A percentile compares a stretch with the other conserved stretches of the same genome.
These are phyloP conservation scores for Cucurbita pepo DNA, from an alignment of 306 rosid species.

Conservation along the genomic window DNA sequence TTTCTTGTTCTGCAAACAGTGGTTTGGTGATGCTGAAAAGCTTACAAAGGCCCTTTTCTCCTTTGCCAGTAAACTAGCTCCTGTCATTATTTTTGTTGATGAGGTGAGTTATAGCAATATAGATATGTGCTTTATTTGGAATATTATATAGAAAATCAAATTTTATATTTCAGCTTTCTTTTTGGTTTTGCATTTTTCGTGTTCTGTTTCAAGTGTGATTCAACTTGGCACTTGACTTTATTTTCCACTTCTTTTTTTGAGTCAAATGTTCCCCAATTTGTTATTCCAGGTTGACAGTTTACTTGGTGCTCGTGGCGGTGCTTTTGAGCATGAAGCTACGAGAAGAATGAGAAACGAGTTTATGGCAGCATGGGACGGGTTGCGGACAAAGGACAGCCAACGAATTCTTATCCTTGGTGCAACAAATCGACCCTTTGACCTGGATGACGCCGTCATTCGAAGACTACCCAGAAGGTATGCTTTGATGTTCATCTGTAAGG, in stretches of 20 bases:
- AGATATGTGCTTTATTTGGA: neutral
- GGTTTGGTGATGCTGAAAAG: conserved; percentile 99
- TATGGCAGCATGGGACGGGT: conserved; percentile 99
- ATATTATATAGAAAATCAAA: neutral
- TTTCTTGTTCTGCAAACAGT: conserved; percentile 33
- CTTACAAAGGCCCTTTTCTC: conserved; percentile 94
- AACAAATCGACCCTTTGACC: conserved; percentile 94
- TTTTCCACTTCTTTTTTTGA: neutral
- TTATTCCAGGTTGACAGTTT: conserved; percentile 74
- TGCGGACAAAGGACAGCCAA: conserved; percentile 87
- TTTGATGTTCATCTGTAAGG: neutral
- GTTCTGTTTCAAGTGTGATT: neutral
- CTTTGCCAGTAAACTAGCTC: conserved; percentile 92
- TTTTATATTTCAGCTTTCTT: neutral
- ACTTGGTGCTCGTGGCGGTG: conserved; percentile 98
- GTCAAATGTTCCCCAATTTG: neutral
- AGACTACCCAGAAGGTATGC: conserved; percentile 89
- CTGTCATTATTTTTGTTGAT: conserved; percentile 92
- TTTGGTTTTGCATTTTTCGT: neutral
- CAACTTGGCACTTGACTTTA: neutral
- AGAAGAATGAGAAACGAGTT: conserved; percentile 99
- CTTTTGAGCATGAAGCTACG: conserved; percentile 95
- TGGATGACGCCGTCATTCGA: conserved; percentile 96
- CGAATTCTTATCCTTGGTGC: conserved; percentile 93
- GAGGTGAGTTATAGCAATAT: conserved; percentile 38